These are phyloP conservation scores for Onygenales sp. DNA, from an alignment of 2,329 filamentous ascomycete species.

Conservation along the genomic window DNA sequence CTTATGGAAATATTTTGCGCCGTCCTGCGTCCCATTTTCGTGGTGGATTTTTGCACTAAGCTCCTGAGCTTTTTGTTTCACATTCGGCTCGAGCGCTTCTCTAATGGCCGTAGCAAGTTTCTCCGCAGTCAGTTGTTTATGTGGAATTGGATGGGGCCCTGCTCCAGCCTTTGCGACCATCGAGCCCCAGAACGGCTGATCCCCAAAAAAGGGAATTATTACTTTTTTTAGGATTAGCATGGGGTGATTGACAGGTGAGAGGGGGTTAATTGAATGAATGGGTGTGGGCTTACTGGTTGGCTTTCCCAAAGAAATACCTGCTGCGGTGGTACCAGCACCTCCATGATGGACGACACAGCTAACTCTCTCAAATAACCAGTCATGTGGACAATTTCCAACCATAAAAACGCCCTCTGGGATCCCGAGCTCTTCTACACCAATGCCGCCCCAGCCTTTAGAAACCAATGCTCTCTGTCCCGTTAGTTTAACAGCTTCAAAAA, in stretches of 20 bases:
- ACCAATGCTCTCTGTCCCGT: conserved; percentile 69
- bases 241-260: too few relatives aligned
- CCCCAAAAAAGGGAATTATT: conserved; percentile 78
- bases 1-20: conserved; percentile 61
- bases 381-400: conserved; percentile 76
- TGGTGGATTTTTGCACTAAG: conserved; percentile 57
- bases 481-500: conserved; percentile 60
- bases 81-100: conserved; percentile 51
- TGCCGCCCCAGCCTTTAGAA: conserved; percentile 79
- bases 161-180: conserved; percentile 66
- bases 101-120: conserved; percentile 57
- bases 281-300: conserved; percentile 44
- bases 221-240: conserved; percentile 27
- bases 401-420: conserved; percentile 72
- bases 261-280: too few relatives aligned
- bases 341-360: conserved; percentile 80
- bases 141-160: conserved; percentile 60
- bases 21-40: conserved; percentile 55
- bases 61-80: conserved; percentile 45
- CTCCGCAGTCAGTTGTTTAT: conserved; percentile 57
- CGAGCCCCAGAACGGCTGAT: conserved; percentile 74
- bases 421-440: conserved; percentile 61
- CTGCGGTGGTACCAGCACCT: conserved; percentile 78
- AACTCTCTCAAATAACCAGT: conserved; percentile 78
- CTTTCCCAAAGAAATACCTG: conserved; percentile 69